Evolutionary conservation across 2,329 filamentous ascomycete species (phyloP).

Genomic region (Penicillium griseofulvum): DNA sequence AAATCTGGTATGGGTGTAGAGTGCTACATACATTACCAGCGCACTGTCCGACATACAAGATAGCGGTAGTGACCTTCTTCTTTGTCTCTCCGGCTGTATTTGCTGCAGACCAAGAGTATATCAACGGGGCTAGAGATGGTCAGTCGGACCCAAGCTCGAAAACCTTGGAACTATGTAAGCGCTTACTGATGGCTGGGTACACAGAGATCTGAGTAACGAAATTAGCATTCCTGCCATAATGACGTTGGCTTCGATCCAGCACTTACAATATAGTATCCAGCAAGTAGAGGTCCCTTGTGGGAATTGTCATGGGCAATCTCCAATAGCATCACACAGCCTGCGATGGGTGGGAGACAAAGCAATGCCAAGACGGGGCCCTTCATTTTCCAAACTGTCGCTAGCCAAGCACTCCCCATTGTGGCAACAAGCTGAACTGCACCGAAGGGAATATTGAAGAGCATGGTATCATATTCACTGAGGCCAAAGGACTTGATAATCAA

Average conservation of each 20-base stretch:
- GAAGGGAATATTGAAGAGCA: slow-evolving; percentile 62
- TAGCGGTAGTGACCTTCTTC: slow-evolving; percentile 63
- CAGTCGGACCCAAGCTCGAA: slow-evolving; percentile 8
- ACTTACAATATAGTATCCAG: slow-evolving; percentile 55
- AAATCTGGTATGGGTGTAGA: neutral
- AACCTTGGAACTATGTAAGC: too few relatives aligned
- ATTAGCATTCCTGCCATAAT: neutral
- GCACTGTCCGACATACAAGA: slow-evolving; percentile 64
- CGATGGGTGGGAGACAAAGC: slow-evolving; percentile 57
- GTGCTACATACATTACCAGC: slow-evolving; percentile 54
- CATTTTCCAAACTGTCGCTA: slow-evolving; percentile 54
- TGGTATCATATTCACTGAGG: slow-evolving; percentile 55
- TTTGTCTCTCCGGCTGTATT: slow-evolving; percentile 67
- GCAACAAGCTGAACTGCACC: slow-evolving; percentile 60
- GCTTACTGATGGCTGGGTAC: slow-evolving; percentile 56
- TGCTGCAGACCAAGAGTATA: slow-evolving; percentile 67
- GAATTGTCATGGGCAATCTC: slow-evolving; percentile 46
- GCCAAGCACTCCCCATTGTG: slow-evolving; percentile 57
- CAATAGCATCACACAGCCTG: slow-evolving; percentile 56
- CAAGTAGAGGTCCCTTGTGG: slow-evolving; percentile 52
- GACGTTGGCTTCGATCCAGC: neutral
- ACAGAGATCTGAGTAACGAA: slow-evolving; percentile 48
- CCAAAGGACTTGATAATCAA: slow-evolving; percentile 60
- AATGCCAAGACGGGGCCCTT: slow-evolving; percentile 57
- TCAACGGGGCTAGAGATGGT: slow-evolving; percentile 55